Conservation (phyloP, 805 yeast genomes). For the Saccharomycopsis capsularis region DNA sequence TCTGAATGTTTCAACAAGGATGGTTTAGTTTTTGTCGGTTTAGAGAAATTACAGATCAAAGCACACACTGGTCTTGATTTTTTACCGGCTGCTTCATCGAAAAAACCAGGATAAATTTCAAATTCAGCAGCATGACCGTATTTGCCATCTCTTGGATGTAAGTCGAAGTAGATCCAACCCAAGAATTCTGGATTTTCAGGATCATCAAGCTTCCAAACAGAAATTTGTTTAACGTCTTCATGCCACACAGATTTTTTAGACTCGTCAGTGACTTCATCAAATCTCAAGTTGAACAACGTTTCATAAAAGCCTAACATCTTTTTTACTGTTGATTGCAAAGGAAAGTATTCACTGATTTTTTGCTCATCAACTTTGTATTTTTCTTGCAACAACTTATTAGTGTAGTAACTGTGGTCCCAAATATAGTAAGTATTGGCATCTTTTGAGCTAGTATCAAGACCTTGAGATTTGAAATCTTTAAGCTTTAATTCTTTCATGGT, state of each 20-base stretch:
- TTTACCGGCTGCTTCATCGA: slow-evolving; percentile 34
- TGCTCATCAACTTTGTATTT: slow-evolving; percentile 67
- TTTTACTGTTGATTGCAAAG: slow-evolving; percentile 56
- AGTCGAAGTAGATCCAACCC: slow-evolving; percentile 75
- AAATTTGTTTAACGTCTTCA: slow-evolving; percentile 64
- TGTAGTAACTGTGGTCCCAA: slow-evolving; percentile 72
- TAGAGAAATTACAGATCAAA: slow-evolving; percentile 77
- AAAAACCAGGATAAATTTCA: slow-evolving; percentile 54
- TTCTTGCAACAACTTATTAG: slow-evolving; percentile 56
- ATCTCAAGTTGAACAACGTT: slow-evolving; percentile 59
- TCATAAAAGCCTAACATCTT: slow-evolving; percentile 72
- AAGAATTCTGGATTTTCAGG: slow-evolving; percentile 45
- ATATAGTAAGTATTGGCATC: slow-evolving; percentile 39
- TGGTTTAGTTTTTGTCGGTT: slow-evolving; percentile 35
- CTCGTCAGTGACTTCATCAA: slow-evolving; percentile 42
- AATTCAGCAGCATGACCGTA: slow-evolving; percentile 88
- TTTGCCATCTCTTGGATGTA: slow-evolving; percentile 82
- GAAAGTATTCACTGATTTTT: slow-evolving; percentile 71
- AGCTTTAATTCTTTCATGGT: slow-evolving; percentile 46
- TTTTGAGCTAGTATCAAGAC: slow-evolving; percentile 31
- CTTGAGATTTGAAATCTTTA: slow-evolving; percentile 42
- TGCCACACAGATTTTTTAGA: slow-evolving; percentile 58
- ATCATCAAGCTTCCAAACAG: slow-evolving; percentile 60
- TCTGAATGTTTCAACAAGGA: slow-evolving; percentile 36
- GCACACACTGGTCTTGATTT: slow-evolving; percentile 66